Percentiles rank a stretch among this genome's conserved stretches.
These are phyloP conservation scores for Dittrichia graveolens DNA, from an alignment of 129 eudicot species.

Conservation along the genomic window DNA sequence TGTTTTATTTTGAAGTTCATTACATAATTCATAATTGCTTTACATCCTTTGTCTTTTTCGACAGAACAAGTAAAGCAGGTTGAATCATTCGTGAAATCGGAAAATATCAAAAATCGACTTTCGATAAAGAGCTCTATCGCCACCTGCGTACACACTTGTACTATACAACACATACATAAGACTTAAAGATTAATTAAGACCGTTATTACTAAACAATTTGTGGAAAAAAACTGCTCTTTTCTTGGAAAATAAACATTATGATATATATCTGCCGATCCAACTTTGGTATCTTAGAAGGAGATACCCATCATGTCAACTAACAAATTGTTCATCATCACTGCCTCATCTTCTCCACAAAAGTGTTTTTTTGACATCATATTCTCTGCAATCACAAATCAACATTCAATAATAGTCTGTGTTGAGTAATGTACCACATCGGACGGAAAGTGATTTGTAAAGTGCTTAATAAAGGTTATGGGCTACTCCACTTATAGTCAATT, in stretches of 20 bases:
- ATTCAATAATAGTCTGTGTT: background rate
- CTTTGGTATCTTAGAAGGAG: slow-evolving; percentile 29
- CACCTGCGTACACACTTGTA: background rate
- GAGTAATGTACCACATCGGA: no score
- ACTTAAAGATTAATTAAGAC: background rate
- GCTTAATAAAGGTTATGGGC: no score
- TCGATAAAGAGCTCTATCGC: background rate
- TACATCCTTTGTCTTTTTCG: no score
- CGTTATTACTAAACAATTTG: slow-evolving; percentile 12
- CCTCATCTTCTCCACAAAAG: slow-evolving; percentile 54
- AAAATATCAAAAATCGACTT: background rate
- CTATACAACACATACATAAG: background rate
- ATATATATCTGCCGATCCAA: background rate
- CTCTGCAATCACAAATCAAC: slow-evolving; percentile 31
- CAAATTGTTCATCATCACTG: slow-evolving; percentile 57
- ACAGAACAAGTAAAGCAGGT: no score
- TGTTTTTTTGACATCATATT: slow-evolving; percentile 19
- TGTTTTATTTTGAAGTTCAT: no score
- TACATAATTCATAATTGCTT: no score
- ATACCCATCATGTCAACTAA: slow-evolving; percentile 62
- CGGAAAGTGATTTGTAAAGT: no score
- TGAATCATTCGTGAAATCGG: background rate
- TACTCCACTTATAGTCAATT: no score
- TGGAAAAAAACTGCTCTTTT: slow-evolving; percentile 14
- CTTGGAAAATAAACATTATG: background rate